Percentiles rank a stretch among this genome's conserved stretches.
Conservation (phyloP, 106 monocot species). For the Amphibolis antarctica region DNA sequence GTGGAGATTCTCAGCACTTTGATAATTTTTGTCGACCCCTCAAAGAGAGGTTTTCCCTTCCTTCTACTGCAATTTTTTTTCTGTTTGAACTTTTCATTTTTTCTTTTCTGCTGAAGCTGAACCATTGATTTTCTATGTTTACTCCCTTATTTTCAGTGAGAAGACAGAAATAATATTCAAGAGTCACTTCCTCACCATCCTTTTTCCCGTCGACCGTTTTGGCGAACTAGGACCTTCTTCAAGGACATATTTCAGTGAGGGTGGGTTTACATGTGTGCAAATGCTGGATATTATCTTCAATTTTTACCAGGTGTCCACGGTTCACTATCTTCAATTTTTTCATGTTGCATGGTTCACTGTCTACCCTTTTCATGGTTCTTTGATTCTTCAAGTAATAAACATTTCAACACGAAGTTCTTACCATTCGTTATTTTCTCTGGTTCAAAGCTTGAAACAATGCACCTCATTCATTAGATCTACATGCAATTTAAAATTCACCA, state of each 20-base stretch:
- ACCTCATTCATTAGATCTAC: no score
- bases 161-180: constrained; percentile 60
- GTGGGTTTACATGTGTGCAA: constrained; percentile 70
- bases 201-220: constrained; percentile 86
- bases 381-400: no score
- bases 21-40: constrained; percentile 53
- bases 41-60: constrained; percentile 58
- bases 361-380: background rate
- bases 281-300: constrained; percentile 63
- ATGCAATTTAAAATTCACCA: no score
- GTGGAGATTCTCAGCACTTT: constrained; percentile 31
- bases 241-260: constrained; percentile 66
- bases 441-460: no score
- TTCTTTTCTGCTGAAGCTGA: background rate
- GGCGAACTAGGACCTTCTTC: constrained; percentile 84
- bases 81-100: background rate
- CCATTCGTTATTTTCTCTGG: no score
- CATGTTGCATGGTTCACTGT: background rate
- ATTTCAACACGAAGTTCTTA: no score
- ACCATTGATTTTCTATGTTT: background rate
- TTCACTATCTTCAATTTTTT: background rate
- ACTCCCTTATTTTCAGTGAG: constrained; percentile 40
- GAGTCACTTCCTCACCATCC: constrained; percentile 72
- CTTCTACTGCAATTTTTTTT: background rate
- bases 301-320: constrained; percentile 78